Evolutionary conservation across 768 basidiomycete genomes (phyloP), one percentile per base, ranked within the genome.

Genomic region (Infundibulicybe gibba): DNA sequence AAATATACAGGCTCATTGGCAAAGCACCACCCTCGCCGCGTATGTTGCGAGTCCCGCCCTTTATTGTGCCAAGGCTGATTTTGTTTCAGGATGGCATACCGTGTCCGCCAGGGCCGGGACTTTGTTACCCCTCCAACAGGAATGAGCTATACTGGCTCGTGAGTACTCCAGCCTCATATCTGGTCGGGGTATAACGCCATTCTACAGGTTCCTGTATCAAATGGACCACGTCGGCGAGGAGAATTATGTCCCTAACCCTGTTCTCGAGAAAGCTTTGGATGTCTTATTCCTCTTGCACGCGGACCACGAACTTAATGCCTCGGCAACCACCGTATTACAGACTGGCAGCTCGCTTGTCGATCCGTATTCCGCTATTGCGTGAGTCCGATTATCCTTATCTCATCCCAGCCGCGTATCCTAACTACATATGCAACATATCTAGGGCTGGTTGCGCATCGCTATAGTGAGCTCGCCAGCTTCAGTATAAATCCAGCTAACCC

Each of bases 1-100:
- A 94, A 63, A 93, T 94, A 37, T 92, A 84, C 62, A 74, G 91
- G 54, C 67, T 94, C 5, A 87, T 93, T 44, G 92, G 93, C 37
- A 94, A 94, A 61, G 85, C 87, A 91, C 87, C 5, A 92, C 90
- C 0, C 72, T 94, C 34, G 92, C 92, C 50, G 90, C 92, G 79
- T 89, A 52, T 41, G 83, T 70, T 21, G 21, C 43, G n/a, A 17
- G 5, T 35, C 11, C 15, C 37, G 40, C 21, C 21, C 32, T 42
- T n/a, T 37, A 2, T 45, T 45, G 32, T 15, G 4, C 3, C 32
- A 49, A 31, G 49, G 33, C 32, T 40, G 11, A 20, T 39, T 16
- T 21, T 43, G 41, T 9, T 48, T 15, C 57, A 88, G 87, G 2
- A 94, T 94, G 91, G 92, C 93, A 0, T 95, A 94, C 63, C 90